A percentile compares a stretch with the other conserved stretches of the same genome.
These are phyloP conservation scores for Talaromyces sp. DNA, from an alignment of 2,329 filamentous ascomycete species.

Conservation along the genomic window DNA sequence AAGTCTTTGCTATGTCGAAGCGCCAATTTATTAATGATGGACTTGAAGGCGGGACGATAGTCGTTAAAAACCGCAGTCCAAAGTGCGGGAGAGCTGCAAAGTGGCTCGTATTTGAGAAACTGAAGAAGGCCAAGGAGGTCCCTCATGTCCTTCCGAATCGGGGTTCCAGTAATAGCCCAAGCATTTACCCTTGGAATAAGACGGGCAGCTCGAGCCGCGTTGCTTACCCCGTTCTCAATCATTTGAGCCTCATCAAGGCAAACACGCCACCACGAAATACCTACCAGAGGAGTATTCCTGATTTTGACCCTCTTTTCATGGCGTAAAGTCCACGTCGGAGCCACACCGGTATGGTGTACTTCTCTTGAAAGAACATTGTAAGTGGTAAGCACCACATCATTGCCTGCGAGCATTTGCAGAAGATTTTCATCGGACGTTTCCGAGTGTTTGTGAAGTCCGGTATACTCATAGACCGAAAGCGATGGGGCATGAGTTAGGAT, in stretches of 20 bases:
- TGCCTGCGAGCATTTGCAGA: conserved; percentile 40
- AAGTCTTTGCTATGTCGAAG: conserved; percentile 80
- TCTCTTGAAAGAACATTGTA: conserved; percentile 70
- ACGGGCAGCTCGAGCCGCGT: conserved; percentile 73
- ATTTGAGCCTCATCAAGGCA: conserved; percentile 70
- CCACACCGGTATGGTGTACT: conserved; percentile 66
- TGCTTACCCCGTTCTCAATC: conserved; percentile 81
- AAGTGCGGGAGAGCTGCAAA: conserved; percentile 55
- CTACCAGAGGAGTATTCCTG: conserved; percentile 67
- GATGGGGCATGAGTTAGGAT: conserved; percentile 52
- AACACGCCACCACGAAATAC: conserved; percentile 83
- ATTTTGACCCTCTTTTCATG: conserved; percentile 59
- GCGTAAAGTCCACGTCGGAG: conserved; percentile 65
- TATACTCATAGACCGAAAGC: conserved; percentile 52
- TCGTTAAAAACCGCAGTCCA: conserved; percentile 63
- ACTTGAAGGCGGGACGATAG: conserved; percentile 59
- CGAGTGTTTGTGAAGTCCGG: conserved; percentile 42
- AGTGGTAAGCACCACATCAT: conserved; percentile 57
- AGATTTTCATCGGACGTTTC: conserved; percentile 33
- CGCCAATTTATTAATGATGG: conserved; percentile 65
- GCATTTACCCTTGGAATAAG: conserved; percentile 77
- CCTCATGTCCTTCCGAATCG: conserved; percentile 69
- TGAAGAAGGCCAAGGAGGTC: conserved; percentile 76
- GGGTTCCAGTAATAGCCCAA: conserved; percentile 91
- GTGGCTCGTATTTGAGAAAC: conserved; percentile 76